These are phyloP conservation scores for Metschnikowia shivogae DNA, from an alignment of 805 yeast genomes.

Conservation along the genomic window DNA sequence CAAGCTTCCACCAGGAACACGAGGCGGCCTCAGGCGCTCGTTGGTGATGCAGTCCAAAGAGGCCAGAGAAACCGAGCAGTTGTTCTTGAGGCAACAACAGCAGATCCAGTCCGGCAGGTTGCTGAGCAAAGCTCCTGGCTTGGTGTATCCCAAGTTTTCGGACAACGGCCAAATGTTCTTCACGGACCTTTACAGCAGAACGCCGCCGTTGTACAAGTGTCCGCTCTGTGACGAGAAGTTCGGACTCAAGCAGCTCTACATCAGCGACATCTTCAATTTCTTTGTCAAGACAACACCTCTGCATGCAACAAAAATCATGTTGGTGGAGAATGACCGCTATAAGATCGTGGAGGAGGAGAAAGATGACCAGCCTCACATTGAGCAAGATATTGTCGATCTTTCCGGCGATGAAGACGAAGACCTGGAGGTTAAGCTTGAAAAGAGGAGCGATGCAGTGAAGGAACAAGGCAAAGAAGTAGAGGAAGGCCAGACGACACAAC, in stretches of 20 bases:
- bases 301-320: constrained; percentile 31
- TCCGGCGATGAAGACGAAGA: constrained; percentile 27
- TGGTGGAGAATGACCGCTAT: constrained; percentile 32
- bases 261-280: constrained; percentile 38
- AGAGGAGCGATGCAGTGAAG: not conserved
- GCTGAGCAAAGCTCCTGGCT: constrained; percentile 9
- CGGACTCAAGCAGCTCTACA: constrained; percentile 29
- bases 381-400: constrained; percentile 25
- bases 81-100: constrained; percentile 14
- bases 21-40: constrained; percentile 21
- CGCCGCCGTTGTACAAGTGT: constrained; percentile 33
- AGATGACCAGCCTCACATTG: constrained; percentile 11
- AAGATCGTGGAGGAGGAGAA: constrained; percentile 28
- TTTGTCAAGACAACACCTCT: constrained; percentile 38
- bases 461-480: not conserved
- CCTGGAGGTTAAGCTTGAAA: constrained; percentile 7
- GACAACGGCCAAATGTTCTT: constrained; percentile 20
- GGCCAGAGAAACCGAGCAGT: constrained; percentile 13
- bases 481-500: not conserved
- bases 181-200: constrained; percentile 12
- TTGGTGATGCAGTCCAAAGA: constrained; percentile 26
- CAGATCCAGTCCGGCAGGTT: constrained; percentile 10
- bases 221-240: constrained; percentile 38
- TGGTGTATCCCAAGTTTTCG: constrained; percentile 15
- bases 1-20: constrained; percentile 28